A percentile compares a stretch with the other conserved stretches of the same genome.
phyloP scores from a whole-genome alignment of 139 green algal species.

The Mychonastes homosphaera region DNA sequence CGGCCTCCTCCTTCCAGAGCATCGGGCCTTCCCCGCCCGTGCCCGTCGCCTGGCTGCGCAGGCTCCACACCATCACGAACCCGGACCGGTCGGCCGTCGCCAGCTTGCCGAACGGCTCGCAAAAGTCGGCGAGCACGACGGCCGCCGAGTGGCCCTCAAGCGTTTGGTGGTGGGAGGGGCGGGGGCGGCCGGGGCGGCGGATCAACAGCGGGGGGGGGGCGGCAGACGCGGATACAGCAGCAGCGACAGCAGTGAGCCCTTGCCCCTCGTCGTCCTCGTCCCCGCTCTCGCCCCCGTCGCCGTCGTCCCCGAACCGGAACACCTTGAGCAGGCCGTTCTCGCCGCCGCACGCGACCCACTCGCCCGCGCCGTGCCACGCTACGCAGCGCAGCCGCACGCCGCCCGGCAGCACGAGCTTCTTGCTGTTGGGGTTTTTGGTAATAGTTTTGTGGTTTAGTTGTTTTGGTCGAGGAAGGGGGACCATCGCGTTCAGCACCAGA shows the following conservation, averaged over 20 bases:
- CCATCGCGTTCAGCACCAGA: too few relatives aligned
- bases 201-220: background rate
- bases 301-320: background rate
- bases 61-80: constrained; percentile 81
- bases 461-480: too few relatives aligned
- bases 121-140: constrained; percentile 59
- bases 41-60: constrained; percentile 37
- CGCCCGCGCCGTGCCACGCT: constrained; percentile 59
- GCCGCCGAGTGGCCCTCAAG: constrained; percentile 62
- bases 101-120: constrained; percentile 64
- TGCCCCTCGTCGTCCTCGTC: background rate
- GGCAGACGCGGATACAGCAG: background rate
- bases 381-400: constrained; percentile 50
- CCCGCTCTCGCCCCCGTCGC: background rate
- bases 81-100: constrained; percentile 68
- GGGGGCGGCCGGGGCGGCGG: constrained; percentile 15
- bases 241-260: background rate
- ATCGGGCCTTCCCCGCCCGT: too few relatives aligned
- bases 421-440: too few relatives aligned
- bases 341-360: constrained; percentile 67
- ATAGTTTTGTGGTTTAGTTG: too few relatives aligned
- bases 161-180: constrained; percentile 61
- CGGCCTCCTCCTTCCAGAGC: too few relatives aligned
- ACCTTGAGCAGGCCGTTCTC: constrained; percentile 74
- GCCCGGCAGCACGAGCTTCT: constrained; percentile 80